phyloP scores from a whole-genome alignment of 495 filamentous ascomycete species.

The Sporormia fimetaria region DNA sequence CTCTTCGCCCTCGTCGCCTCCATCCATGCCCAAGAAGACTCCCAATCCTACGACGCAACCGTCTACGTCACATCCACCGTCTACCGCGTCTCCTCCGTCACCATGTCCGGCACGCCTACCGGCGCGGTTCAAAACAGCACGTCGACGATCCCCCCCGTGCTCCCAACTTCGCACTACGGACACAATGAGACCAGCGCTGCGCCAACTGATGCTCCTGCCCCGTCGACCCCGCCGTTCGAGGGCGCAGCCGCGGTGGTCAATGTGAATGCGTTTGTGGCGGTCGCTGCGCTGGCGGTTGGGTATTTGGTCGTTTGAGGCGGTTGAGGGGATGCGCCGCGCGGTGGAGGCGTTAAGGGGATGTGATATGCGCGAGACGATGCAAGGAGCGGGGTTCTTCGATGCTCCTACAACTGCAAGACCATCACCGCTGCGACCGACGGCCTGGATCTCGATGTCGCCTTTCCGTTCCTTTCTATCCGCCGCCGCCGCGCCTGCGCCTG shows the following conservation, averaged over 20 bases:
- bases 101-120: slow-evolving; percentile 16
- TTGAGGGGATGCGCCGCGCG: too few species aligned
- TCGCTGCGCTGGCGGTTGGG: not conserved
- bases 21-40: slow-evolving; percentile 1
- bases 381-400: not conserved
- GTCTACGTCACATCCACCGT: slow-evolving; percentile 22
- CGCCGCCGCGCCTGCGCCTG: not conserved
- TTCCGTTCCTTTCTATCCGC: not conserved
- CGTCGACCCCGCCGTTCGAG: not conserved
- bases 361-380: too few species aligned
- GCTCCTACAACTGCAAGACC: not conserved
- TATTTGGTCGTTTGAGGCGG: not conserved
- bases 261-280: not conserved
- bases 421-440: not conserved
- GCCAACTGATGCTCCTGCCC: not conserved
- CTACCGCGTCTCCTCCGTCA: slow-evolving; percentile 22
- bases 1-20: slow-evolving; percentile 14
- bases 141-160: slow-evolving; percentile 10
- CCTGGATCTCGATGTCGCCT: not conserved
- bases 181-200: not conserved
- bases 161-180: not conserved
- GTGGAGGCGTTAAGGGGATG: too few species aligned
- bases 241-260: not conserved
- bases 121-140: slow-evolving; percentile 10
- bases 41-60: slow-evolving; percentile 18